Evolutionary conservation across 371 early-diverging fungal genomes (phyloP).

Genomic region (Mortierella polycephala): DNA sequence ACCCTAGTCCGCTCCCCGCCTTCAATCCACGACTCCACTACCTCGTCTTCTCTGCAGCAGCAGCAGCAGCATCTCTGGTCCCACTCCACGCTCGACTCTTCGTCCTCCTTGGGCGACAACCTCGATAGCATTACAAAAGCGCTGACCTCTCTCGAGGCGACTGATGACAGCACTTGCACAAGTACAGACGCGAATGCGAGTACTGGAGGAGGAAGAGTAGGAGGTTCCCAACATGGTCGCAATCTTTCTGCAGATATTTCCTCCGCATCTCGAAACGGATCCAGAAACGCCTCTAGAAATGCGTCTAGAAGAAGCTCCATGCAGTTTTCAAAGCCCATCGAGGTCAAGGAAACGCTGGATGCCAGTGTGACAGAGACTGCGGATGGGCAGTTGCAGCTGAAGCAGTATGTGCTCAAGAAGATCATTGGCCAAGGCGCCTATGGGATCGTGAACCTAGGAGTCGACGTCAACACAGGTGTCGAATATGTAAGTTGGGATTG

Average conservation of each 20-base stretch:
- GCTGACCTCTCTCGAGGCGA: no score
- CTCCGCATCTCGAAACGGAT: neutral
- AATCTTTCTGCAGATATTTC: neutral
- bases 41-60: no score
- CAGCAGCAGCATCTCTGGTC: constrained; percentile 2
- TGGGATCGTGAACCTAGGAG: constrained; percentile 88
- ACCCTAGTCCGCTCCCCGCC: neutral
- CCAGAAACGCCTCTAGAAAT: neutral
- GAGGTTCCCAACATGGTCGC: no score
- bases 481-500: constrained; percentile 64
- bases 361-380: constrained; percentile 78
- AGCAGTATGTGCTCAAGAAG: constrained; percentile 81
- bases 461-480: constrained; percentile 64
- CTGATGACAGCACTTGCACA: no score
- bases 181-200: no score
- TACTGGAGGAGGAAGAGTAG: no score
- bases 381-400: constrained; percentile 76
- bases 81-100: no score
- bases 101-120: neutral
- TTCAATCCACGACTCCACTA: no score
- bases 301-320: constrained; percentile 27
- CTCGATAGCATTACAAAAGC: no score
- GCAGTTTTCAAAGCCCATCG: constrained; percentile 17
- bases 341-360: constrained; percentile 72
- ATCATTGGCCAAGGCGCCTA: constrained; percentile 89